Evolutionary conservation across 148 eudicot genomes (phyloP), one percentile per base, ranked within the genome.

Genomic region (Rhododendron vialii): DNA sequence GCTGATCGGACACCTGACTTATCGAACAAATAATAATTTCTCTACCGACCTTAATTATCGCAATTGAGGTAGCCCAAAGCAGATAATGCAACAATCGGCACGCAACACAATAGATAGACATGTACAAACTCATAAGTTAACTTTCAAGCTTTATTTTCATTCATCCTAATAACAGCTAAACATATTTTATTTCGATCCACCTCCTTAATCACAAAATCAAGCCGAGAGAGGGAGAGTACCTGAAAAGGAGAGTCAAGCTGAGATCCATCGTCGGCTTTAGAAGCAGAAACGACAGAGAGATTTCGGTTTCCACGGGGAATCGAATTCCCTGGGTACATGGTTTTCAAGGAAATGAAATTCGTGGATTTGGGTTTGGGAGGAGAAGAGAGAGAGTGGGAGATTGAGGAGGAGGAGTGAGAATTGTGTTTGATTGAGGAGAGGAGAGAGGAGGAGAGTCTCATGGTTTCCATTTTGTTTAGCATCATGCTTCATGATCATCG

Each of bases 251-350:
- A 38, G 17, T 83, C 73, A 5, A 59, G 86, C 20, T 35, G 83
- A 88, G 55, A 81, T 81, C 80, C 82, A 74, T 79, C 78, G 53
- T 51, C 55, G 48, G 87, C 47, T 20, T 36, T 73, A 57, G 89
- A 88, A 80, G 80, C 87, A 61, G 85, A 59, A 5, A 86, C 80
- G 3, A 86, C 45, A 17, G 89, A 91, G 67, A 92, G 85, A 24
- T 82, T 82, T 61, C 86, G 89, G 48, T 80, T 84, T 65, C 22
- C 53, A n/a, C 1, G 12, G 20, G 83, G 82, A 79, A 80, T 73
- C 41, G 22, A 48, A 82, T 85, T 84, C 33, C 41, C 41, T 20
- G 59, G 81, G 55, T 43, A 61, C 8, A 59, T 48, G 3, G 51
- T 24, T 48, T 77, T 85, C 85, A 76, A 55, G 61, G 86, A 82